phyloP scores from a whole-genome alignment of 2,329 filamentous ascomycete species.

The Aspergillus neotritici region DNA sequence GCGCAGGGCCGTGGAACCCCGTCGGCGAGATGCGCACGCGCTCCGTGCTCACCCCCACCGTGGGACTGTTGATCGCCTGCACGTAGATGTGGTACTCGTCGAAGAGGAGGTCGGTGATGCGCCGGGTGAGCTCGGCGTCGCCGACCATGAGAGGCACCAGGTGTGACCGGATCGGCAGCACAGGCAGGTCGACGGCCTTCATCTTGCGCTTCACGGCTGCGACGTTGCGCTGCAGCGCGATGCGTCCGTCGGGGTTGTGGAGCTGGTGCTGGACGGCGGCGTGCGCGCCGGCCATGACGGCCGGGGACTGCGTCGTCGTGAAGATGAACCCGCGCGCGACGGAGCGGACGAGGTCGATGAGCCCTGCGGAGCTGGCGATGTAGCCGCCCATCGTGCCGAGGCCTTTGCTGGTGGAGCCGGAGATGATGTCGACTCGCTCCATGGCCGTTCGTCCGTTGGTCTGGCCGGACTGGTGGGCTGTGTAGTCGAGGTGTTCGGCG shows the following conservation, averaged over 20 bases:
- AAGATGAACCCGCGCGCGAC: conserved; percentile 98
- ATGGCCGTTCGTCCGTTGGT: conserved; percentile 73
- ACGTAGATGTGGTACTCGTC: conserved; percentile 92
- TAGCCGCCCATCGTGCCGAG: conserved; percentile 98
- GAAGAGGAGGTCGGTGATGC: conserved; percentile 85
- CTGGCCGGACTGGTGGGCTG: conserved; percentile 60
- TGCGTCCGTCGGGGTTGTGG: conserved; percentile 74
- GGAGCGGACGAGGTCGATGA: conserved; percentile 90
- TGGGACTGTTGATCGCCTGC: conserved; percentile 98
- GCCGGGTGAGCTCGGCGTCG: conserved; percentile 86
- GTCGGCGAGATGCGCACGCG: conserved; percentile 93
- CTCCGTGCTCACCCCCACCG: conserved; percentile 95
- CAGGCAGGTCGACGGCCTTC: conserved; percentile 74
- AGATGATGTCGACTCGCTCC: conserved; percentile 97
- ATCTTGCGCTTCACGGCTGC: conserved; percentile 86
- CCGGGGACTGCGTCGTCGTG: conserved; percentile 90
- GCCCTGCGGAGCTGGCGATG: conserved; percentile 79
- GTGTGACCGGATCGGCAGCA: conserved; percentile 96
- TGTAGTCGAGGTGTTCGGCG: conserved; percentile 93
- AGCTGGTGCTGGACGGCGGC: conserved; percentile 93
- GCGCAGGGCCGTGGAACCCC: conserved; percentile 79
- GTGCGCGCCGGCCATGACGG: conserved; percentile 91
- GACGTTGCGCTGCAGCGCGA: conserved; percentile 92
- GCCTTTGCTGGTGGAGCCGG: conserved; percentile 91
- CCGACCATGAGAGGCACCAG: conserved; percentile 93